phyloP scores from a whole-genome alignment of 163 green algal genomes.

The Coccomyxa subellipsoidea region DNA sequence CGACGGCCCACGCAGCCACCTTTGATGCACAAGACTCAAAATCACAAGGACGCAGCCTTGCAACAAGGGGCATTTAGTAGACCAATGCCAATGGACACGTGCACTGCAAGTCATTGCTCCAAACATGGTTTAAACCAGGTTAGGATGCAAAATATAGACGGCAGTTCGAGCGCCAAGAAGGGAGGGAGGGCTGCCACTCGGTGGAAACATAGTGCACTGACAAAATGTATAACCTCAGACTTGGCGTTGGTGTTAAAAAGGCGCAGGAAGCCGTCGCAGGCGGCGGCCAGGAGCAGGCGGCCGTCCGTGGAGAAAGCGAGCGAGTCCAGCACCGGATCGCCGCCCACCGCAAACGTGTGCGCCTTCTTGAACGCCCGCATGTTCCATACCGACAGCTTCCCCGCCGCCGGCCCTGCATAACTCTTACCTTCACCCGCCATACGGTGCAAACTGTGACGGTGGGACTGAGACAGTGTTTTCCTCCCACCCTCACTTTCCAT shows the following conservation, averaged over 20 bases:
- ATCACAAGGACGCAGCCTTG: neutral
- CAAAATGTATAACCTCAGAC: neutral
- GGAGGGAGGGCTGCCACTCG: too few relatives aligned
- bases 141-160: too few relatives aligned
- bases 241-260: constrained; percentile 22
- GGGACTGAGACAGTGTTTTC: neutral
- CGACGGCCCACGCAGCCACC: neutral
- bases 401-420: neutral
- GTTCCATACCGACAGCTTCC: constrained; percentile 42
- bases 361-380: constrained; percentile 46
- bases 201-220: too few relatives aligned
- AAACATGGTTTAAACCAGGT: too few relatives aligned
- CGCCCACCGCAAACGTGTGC: constrained; percentile 16
- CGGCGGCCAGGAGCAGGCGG: constrained; percentile 22
- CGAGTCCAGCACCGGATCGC: neutral
- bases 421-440: neutral
- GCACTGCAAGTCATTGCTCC: too few relatives aligned
- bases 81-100: neutral
- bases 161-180: too few relatives aligned
- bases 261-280: constrained; percentile 22
- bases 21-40: neutral
- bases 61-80: neutral
- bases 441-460: neutral
- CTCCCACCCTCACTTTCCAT: too few relatives aligned
- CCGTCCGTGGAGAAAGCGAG: constrained; percentile 25